A percentile compares a stretch with the other conserved stretches of the same genome.
Evolutionary conservation across 192 early-diverging fungal genomes (phyloP).

Genomic region (Rhizophlyctis rosea): DNA sequence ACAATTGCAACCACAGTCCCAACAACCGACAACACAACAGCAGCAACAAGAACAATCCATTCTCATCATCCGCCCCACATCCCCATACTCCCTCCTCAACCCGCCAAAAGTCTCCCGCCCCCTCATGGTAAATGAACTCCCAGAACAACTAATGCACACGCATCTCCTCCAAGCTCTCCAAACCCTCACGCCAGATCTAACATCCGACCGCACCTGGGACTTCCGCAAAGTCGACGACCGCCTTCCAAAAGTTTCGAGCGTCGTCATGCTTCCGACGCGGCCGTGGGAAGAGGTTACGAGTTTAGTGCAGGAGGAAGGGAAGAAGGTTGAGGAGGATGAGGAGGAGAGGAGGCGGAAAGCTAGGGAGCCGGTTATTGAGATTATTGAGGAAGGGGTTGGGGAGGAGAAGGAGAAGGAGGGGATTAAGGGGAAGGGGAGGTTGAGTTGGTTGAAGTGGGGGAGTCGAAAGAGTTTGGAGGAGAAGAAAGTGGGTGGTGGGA

Average conservation of each 20-base stretch:
- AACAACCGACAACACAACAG: not conserved
- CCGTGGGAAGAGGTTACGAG: conserved; percentile 1
- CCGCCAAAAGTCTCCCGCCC: not conserved
- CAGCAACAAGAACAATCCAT: not conserved
- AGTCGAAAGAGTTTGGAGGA: not conserved
- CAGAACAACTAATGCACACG: conserved; percentile 9
- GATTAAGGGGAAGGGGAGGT: not conserved
- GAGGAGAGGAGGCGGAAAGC: not conserved
- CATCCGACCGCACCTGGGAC: conserved; percentile 8
- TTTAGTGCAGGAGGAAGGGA: not conserved
- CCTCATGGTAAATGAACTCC: conserved; percentile 14
- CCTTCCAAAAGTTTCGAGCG: conserved; percentile 7
- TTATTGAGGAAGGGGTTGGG: not conserved
- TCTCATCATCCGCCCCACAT: too few relatives aligned
- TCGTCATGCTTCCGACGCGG: conserved; percentile 16
- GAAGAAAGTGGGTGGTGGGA: not conserved
- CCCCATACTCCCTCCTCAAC: too few relatives aligned
- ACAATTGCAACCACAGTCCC: not conserved
- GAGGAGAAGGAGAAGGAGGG: not conserved
- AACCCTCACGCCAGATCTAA: conserved; percentile 6
- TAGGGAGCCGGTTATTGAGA: not conserved
- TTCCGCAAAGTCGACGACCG: conserved; percentile 8
- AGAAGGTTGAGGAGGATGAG: not conserved
- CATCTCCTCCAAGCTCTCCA: conserved; percentile 7
- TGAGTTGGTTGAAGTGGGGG: not conserved